Evolutionary conservation across 768 basidiomycete genomes (phyloP).

Genomic region (Lentinula boryana): DNA sequence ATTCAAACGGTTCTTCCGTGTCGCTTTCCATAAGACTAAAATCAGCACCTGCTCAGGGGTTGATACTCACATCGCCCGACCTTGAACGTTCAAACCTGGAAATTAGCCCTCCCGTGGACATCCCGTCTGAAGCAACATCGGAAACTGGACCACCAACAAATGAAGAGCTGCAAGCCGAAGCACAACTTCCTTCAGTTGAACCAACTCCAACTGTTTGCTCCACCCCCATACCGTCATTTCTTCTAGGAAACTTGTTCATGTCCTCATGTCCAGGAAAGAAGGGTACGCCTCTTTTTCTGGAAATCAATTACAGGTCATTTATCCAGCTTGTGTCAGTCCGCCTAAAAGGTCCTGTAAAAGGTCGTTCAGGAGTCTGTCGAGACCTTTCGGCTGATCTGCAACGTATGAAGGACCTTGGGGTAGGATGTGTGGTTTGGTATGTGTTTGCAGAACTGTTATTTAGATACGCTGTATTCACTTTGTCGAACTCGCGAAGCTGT

Average conservation of each 20-base stretch:
- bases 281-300: constrained; percentile 33
- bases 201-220: constrained; percentile 3
- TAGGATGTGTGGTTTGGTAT: constrained; percentile 81
- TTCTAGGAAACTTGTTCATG: constrained; percentile 80
- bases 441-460: constrained; percentile 11
- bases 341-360: constrained; percentile 67
- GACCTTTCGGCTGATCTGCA: constrained; percentile 72
- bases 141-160: constrained; percentile 8
- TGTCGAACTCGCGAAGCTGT: constrained; percentile 42
- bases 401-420: constrained; percentile 69
- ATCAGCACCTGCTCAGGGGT: neutral
- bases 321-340: constrained; percentile 40
- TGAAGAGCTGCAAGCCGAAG: constrained; percentile 7
- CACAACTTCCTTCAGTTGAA: constrained; percentile 8
- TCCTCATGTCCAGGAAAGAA: constrained; percentile 97
- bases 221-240: constrained; percentile 15
- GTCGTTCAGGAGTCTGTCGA: constrained; percentile 77
- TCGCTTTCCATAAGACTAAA: neutral
- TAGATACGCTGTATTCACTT: constrained; percentile 1
- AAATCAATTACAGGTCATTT: neutral
- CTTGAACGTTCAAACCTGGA: neutral
- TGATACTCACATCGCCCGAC: neutral
- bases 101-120: neutral
- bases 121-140: neutral
- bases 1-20: neutral